These are phyloP conservation scores for Arachnopeziza araneosa DNA, from an alignment of 2,329 filamentous ascomycete genomes.

Conservation along the genomic window DNA sequence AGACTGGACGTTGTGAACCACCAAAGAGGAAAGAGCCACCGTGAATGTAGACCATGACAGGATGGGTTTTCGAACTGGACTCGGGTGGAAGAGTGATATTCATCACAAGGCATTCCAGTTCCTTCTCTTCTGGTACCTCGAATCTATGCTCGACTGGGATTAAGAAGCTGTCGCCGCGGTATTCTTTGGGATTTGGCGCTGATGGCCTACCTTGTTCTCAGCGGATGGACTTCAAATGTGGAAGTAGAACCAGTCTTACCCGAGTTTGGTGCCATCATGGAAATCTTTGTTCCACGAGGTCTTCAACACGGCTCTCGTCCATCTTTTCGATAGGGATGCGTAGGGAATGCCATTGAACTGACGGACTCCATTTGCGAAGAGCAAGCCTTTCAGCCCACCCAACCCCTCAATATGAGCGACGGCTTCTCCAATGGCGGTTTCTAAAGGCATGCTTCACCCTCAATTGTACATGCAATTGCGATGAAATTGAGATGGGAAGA, in stretches of 20 bases:
- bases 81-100: constrained; percentile 28
- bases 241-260: background rate
- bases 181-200: background rate
- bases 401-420: background rate
- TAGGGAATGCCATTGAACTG: constrained; percentile 2
- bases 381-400: background rate
- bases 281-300: background rate
- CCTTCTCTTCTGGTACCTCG: constrained; percentile 14
- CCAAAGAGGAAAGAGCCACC: background rate
- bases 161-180: background rate
- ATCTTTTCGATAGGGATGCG: constrained; percentile 2
- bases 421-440: background rate
- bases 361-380: background rate
- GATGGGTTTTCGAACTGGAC: background rate
- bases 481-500: no score
- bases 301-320: constrained; percentile 1
- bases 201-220: background rate
- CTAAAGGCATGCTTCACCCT: background rate
- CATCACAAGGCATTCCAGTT: constrained; percentile 32
- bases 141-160: background rate
- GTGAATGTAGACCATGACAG: constrained; percentile 10
- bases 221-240: background rate
- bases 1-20: constrained; percentile 40
- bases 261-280: background rate
- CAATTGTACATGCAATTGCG: no score